These are phyloP conservation scores for Dissophora globulifera DNA, from an alignment of 192 early-diverging fungal species.

Conservation along the genomic window DNA sequence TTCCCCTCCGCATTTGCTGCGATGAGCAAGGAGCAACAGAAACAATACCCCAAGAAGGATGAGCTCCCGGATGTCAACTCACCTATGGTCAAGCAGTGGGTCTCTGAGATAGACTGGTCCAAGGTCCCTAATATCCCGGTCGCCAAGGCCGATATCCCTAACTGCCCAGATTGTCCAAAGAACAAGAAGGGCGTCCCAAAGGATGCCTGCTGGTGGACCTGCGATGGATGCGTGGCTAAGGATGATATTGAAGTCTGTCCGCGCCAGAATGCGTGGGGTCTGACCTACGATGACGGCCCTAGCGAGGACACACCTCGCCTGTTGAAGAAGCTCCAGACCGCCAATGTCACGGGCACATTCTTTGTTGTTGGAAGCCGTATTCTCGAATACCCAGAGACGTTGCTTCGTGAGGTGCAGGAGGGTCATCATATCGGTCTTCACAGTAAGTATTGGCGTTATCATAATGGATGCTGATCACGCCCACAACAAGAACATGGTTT, in stretches of 20 bases:
- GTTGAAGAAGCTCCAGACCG: slow-evolving; percentile 54
- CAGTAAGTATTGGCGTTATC: too few relatives aligned
- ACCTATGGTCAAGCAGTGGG: slow-evolving; percentile 43
- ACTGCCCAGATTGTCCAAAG: slow-evolving; percentile 45
- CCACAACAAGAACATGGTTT: too few relatives aligned
- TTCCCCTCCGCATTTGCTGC: slow-evolving; percentile 1
- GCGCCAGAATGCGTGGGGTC: slow-evolving; percentile 56
- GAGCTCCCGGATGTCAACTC: slow-evolving; percentile 23
- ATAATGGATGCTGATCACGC: too few relatives aligned
- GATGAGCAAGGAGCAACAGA: slow-evolving; percentile 38
- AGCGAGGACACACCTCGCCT: slow-evolving; percentile 54
- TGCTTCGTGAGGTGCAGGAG: slow-evolving; percentile 27
- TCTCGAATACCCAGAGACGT: slow-evolving; percentile 57
- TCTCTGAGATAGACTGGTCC: slow-evolving; percentile 47
- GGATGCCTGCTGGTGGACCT: slow-evolving; percentile 60
- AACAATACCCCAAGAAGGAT: slow-evolving; percentile 22
- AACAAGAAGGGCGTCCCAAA: slow-evolving; percentile 28
- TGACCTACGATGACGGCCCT: slow-evolving; percentile 64
- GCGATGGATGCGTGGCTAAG: slow-evolving; percentile 54
- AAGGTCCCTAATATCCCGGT: slow-evolving; percentile 48
- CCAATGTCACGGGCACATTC: slow-evolving; percentile 55
- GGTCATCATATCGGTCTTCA: slow-evolving; percentile 51
- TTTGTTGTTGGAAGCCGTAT: slow-evolving; percentile 64
- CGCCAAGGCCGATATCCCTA: slow-evolving; percentile 31
- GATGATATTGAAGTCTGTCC: slow-evolving; percentile 63